phyloP scores from a whole-genome alignment of 2,329 filamentous ascomycete species.

The Chrysoporthe puriensis region DNA sequence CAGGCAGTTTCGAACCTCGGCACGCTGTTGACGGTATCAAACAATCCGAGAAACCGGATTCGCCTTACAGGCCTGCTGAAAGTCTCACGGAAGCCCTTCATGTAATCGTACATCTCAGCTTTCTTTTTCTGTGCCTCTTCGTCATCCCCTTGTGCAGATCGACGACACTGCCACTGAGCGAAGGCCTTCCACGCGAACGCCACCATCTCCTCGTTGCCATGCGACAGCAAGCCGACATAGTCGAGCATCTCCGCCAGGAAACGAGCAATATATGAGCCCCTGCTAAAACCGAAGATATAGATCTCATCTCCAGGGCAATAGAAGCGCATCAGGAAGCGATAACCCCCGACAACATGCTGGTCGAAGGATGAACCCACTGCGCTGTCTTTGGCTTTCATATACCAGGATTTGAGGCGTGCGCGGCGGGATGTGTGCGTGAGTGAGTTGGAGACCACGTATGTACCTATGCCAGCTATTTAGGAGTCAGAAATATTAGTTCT shows the following conservation, averaged over 20 bases:
- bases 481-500: neutral
- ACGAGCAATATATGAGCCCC: slow-evolving; percentile 73
- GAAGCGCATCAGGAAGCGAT: slow-evolving; percentile 77
- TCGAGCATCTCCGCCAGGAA: slow-evolving; percentile 86
- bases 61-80: slow-evolving; percentile 76
- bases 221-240: slow-evolving; percentile 76
- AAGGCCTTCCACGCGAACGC: slow-evolving; percentile 84
- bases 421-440: slow-evolving; percentile 60
- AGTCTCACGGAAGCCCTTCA: slow-evolving; percentile 80
- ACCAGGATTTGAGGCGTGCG: slow-evolving; percentile 67
- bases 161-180: slow-evolving; percentile 70
- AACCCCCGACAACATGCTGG: slow-evolving; percentile 81
- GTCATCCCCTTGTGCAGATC: slow-evolving; percentile 48
- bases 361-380: slow-evolving; percentile 81
- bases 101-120: slow-evolving; percentile 70
- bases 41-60: slow-evolving; percentile 77
- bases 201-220: slow-evolving; percentile 85
- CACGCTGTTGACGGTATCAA: slow-evolving; percentile 82
- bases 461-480: slow-evolving; percentile 67
- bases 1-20: slow-evolving; percentile 74
- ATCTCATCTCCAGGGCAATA: slow-evolving; percentile 68
- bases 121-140: slow-evolving; percentile 50
- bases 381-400: slow-evolving; percentile 75
- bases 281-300: slow-evolving; percentile 75
- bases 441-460: slow-evolving; percentile 66